Conservation (phyloP, 306 rosid genomes). For the Begonia fuchsioides region DNA sequence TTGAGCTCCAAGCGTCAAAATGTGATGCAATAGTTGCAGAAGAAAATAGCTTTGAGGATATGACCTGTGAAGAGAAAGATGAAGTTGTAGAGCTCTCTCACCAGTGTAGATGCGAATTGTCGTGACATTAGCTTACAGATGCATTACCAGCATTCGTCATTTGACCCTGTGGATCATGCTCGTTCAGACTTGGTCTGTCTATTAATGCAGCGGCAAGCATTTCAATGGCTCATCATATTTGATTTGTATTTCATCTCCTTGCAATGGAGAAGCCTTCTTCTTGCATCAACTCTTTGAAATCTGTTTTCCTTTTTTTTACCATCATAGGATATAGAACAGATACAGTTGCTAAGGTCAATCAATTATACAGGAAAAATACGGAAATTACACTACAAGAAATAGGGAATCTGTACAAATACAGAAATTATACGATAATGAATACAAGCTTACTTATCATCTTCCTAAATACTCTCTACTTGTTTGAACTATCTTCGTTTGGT, state of each 20-base stretch:
- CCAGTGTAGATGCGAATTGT: conserved; percentile 81
- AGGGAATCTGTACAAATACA: no score
- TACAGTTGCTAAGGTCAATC: no score
- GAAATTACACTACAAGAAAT: no score
- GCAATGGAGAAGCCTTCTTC: background rate
- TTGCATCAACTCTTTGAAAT: background rate
- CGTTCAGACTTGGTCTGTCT: conserved; percentile 49
- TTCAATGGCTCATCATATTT: conserved; percentile 15
- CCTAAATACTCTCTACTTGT: no score
- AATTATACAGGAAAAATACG: no score
- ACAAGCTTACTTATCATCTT: no score
- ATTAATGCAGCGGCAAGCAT: conserved; percentile 26
- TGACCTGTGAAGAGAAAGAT: conserved; percentile 41
- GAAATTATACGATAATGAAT: no score
- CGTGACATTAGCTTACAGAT: no score
- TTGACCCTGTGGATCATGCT: conserved; percentile 90
- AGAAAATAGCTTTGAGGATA: conserved; percentile 50
- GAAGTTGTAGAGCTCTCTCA: conserved; percentile 39
- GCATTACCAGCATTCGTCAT: no score
- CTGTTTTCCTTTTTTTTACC: no score
- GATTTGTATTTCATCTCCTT: background rate
- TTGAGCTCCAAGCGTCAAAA: conserved; percentile 36
- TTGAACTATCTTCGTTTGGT: no score
- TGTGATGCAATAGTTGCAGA: conserved; percentile 47
- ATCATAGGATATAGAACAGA: no score